phyloP scores from a whole-genome alignment of 2,329 filamentous ascomycete genomes.

The Xylariaceae sp. region DNA sequence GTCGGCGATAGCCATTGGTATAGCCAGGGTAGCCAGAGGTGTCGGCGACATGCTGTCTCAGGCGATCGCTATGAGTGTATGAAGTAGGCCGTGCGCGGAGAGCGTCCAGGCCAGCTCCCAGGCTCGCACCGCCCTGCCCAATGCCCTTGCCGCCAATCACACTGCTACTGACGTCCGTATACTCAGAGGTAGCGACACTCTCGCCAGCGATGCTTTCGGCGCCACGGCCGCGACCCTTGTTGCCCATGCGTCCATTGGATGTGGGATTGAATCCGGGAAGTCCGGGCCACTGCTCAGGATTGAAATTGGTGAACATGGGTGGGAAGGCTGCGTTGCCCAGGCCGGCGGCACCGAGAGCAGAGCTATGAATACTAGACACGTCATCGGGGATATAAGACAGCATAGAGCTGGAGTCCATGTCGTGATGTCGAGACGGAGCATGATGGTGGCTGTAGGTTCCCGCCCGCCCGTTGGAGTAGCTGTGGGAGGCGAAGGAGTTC shows the following conservation, averaged over 20 bases:
- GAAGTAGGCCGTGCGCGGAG: slow-evolving; percentile 61
- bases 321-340: slow-evolving; percentile 74
- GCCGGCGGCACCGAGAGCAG: slow-evolving; percentile 79
- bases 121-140: slow-evolving; percentile 80
- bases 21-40: slow-evolving; percentile 66
- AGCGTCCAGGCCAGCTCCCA: slow-evolving; percentile 69
- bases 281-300: slow-evolving; percentile 80
- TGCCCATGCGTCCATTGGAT: slow-evolving; percentile 56
- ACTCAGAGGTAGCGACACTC: slow-evolving; percentile 85
- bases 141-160: slow-evolving; percentile 70
- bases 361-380: slow-evolving; percentile 92
- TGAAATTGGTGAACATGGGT: slow-evolving; percentile 92
- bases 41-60: slow-evolving; percentile 85
- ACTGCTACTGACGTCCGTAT: slow-evolving; percentile 76
- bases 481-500: slow-evolving; percentile 58
- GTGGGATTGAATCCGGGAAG: slow-evolving; percentile 57
- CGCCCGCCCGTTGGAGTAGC: slow-evolving; percentile 28
- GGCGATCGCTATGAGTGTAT: slow-evolving; percentile 77
- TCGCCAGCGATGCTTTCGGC: slow-evolving; percentile 83
- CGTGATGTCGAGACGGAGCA: slow-evolving; percentile 39
- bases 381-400: slow-evolving; percentile 96
- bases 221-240: slow-evolving; percentile 60
- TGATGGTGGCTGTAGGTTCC: slow-evolving; percentile 32
- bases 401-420: slow-evolving; percentile 77
- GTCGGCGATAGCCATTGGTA: slow-evolving; percentile 63